Percentiles rank a stretch among this genome's conserved stretches.
Conservation (phyloP, 441 rosid genomes). For the Biscutella laevigata region DNA sequence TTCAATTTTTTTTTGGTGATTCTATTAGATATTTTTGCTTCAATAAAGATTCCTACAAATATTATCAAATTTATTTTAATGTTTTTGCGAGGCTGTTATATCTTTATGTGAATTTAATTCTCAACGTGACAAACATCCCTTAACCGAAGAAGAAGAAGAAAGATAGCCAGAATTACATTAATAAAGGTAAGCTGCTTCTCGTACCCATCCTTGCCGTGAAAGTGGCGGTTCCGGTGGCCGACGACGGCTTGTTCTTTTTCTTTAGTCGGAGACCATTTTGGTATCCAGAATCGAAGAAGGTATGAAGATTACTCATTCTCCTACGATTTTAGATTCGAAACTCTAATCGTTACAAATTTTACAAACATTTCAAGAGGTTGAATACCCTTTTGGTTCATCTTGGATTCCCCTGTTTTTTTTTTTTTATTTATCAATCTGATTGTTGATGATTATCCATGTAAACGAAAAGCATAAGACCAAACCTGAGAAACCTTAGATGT, state of each 20-base stretch:
- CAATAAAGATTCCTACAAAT: no score
- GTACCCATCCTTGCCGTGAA: conserved; percentile 12
- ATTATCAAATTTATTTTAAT: no score
- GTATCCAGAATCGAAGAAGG: conserved; percentile 34
- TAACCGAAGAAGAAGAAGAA: conserved; percentile 6
- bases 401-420: no score
- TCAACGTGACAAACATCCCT: conserved; percentile 24
- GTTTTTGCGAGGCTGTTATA: no score
- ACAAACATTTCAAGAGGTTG: neutral
- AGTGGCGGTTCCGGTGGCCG: conserved; percentile 13
- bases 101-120: conserved; percentile 11
- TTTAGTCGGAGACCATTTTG: conserved; percentile 23
- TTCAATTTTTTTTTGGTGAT: no score
- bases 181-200: conserved; percentile 10
- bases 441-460: no score
- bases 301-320: conserved; percentile 8
- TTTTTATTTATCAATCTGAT: no score
- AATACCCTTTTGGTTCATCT: neutral
- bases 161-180: conserved; percentile 19
- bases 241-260: neutral
- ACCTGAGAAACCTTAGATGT: no score
- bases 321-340: neutral
- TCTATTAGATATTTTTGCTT: no score
- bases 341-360: neutral
- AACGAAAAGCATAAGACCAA: no score